Base-by-base conservation (phyloP, 768 basidiomycete genomes). In the Kwoniella heveanensis region DNA sequence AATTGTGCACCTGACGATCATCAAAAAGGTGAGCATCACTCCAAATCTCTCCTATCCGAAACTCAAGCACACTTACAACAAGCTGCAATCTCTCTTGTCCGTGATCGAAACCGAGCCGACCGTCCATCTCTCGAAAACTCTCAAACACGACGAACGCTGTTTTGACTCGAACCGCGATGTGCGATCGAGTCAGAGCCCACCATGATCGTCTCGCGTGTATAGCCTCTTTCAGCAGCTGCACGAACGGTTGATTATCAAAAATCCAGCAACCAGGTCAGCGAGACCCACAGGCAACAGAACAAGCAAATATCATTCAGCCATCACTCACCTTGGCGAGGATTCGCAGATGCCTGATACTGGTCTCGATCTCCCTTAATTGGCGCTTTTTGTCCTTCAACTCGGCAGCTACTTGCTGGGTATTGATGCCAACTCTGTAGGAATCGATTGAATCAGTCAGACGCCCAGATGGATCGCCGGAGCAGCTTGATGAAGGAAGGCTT, bases 121-220 rank as follows among this genome's bases (percentile, higher is more conserved):
- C 93, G 67, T 85, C 90, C 82, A 92, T 93, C 7, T 90, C 91
- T 71, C 96, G 90, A 66, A 88, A 85, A 13, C 87, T 87, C 21
- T 96, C 86, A 77, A 94, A 88, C 70, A 84, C 87, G 21, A 86
- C 84, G 82, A 97, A 96, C 44, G 62, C 64, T 9, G 68, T 74
- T 51, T 69, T 90, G 88, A 86, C 90, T 17, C 91, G 87, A 27
- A 92, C 82, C n/a, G 92, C 89, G 67, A 93, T 93, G 72, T 91
- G 89, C 10, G 86, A 84, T 55, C 94, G 86, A 83, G 94, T 94
- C 60, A 90, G 87, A 59, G 90, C 85, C 94, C 95, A 97, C 70
- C 86, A 86, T 19, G 82, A 78, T 58, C 88, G 79, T 22, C 94
- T 90, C 15, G 82, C 74, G 22, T 84, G 79, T 39, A 93, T 83